Conservation (phyloP, 169 alveolate species). For the Eimeria praecox region DNA sequence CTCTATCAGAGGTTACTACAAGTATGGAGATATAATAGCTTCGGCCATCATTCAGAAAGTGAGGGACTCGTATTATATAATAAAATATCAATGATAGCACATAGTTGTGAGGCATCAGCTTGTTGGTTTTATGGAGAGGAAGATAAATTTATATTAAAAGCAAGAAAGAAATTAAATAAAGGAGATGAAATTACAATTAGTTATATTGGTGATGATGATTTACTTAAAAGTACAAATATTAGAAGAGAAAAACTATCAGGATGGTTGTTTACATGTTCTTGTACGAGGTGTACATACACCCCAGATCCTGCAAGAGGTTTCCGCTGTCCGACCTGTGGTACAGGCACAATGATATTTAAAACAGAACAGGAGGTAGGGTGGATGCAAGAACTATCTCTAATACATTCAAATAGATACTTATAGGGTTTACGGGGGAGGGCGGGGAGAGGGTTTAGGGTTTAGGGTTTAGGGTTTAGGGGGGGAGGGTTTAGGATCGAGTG, state of each 20-base stretch:
- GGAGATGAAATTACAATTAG: constrained; percentile 88
- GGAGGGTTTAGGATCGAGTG: too few species aligned
- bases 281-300: constrained; percentile 83
- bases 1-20: constrained; percentile 72
- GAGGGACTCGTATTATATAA: constrained; percentile 84
- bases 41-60: constrained; percentile 84
- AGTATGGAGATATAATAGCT: constrained; percentile 82
- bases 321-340: constrained; percentile 86
- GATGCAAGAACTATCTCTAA: too few species aligned
- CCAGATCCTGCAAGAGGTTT: constrained; percentile 86
- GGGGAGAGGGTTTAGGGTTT: background rate
- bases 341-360: constrained; percentile 82
- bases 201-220: constrained; percentile 88
- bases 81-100: constrained; percentile 80
- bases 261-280: constrained; percentile 87
- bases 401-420: too few species aligned
- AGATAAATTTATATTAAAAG: constrained; percentile 86
- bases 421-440: too few species aligned
- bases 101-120: constrained; percentile 84
- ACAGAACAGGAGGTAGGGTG: constrained; percentile 64
- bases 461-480: too few species aligned
- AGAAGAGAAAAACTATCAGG: constrained; percentile 80
- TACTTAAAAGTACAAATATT: constrained; percentile 85
- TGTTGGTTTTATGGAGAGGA: constrained; percentile 89
- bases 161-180: constrained; percentile 81